Percentiles rank a stretch among this genome's conserved stretches.
Conservation (phyloP, 129 eudicot species). For the Chrysanthemum makinoi region DNA sequence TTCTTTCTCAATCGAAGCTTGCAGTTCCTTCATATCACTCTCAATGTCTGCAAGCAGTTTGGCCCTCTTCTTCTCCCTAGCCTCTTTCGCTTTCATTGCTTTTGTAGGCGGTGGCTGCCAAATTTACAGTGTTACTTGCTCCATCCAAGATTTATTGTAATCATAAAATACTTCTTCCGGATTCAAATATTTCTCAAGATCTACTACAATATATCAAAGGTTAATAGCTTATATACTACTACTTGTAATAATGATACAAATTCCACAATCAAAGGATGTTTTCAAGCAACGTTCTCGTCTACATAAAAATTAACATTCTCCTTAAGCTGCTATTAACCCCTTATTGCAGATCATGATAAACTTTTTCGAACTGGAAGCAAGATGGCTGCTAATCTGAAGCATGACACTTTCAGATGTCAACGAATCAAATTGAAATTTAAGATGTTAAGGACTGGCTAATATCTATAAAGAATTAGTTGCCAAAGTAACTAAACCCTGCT, state of each 20-base stretch:
- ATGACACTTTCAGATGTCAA: too few relatives aligned
- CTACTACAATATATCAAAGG: not conserved
- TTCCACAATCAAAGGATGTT: not conserved
- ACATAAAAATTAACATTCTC: not conserved
- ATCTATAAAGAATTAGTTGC: not conserved
- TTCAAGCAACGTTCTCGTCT: too few relatives aligned
- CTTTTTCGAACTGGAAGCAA: not conserved
- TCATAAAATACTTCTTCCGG: not conserved
- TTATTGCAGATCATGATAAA: not conserved
- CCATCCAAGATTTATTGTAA: not conserved
- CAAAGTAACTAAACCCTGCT: not conserved
- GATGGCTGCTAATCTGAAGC: too few relatives aligned
- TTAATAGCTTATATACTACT: too few relatives aligned
- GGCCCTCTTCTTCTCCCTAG: not conserved
- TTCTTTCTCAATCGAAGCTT: conserved; percentile 2
- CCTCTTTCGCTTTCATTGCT: conserved; percentile 1
- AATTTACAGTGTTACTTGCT: not conserved
- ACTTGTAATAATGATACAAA: not conserved
- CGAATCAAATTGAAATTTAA: too few relatives aligned
- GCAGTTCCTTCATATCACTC: not conserved
- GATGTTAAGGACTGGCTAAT: not conserved
- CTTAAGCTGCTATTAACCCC: not conserved
- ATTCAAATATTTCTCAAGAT: not conserved
- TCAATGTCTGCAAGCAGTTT: conserved; percentile 3
- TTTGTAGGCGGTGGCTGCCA: conserved; percentile 10